Evolutionary conservation across 164 flowering plant species (phyloP).

Genomic region (Nymphaea thermarum): DNA sequence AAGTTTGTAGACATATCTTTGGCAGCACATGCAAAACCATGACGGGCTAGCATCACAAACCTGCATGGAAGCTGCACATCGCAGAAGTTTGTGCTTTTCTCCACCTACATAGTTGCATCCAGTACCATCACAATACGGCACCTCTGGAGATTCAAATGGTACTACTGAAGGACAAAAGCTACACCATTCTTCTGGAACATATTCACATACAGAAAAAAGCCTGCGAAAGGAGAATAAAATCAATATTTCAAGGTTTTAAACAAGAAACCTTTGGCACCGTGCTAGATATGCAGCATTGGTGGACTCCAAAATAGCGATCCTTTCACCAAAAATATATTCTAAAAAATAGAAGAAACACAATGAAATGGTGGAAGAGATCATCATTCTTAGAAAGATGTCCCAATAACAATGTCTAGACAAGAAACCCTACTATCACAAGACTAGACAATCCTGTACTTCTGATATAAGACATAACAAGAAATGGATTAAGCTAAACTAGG

Average conservation of each 20-base stretch:
- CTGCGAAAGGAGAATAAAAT: constrained; percentile 14
- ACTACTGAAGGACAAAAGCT: constrained; percentile 59
- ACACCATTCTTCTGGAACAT: constrained; percentile 42
- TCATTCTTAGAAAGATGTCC: neutral
- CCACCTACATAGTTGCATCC: constrained; percentile 7
- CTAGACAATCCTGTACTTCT: no score
- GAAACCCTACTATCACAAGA: neutral
- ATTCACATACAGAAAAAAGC: constrained; percentile 12
- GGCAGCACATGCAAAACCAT: constrained; percentile 82
- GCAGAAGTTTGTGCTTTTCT: constrained; percentile 37
- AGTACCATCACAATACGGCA: constrained; percentile 39
- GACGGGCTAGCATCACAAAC: constrained; percentile 49
- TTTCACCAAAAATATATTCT: no score
- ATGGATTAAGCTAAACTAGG: no score
- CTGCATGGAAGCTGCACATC: constrained; percentile 74
- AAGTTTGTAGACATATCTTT: constrained; percentile 35
- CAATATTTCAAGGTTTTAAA: neutral
- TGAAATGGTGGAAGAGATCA: neutral
- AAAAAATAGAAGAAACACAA: neutral
- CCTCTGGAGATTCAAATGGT: constrained; percentile 76
- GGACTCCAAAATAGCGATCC: no score
- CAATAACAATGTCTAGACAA: neutral
- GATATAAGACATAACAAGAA: no score
- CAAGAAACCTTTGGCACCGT: neutral
- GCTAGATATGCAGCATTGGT: no score